Evolutionary conservation across 768 basidiomycete genomes (phyloP).

Genomic region (Infundibulicybe gibba): DNA sequence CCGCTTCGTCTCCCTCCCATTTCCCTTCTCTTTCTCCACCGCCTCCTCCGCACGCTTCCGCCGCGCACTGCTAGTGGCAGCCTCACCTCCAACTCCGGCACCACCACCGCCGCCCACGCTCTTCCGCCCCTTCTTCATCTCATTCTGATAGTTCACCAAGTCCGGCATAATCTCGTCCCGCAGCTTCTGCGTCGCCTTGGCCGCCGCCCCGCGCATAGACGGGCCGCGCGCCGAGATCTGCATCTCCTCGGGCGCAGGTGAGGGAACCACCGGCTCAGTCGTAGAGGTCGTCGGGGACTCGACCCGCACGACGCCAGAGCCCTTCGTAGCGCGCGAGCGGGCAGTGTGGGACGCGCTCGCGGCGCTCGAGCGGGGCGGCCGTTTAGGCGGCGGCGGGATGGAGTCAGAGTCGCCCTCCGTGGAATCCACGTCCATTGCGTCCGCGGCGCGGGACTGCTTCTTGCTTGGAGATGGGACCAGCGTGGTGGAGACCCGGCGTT

Average conservation of each 20-base stretch:
- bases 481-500: too few species aligned
- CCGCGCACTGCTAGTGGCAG: constrained; percentile 14
- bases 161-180: constrained; percentile 76
- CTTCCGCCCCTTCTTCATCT: constrained; percentile 43
- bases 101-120: constrained; percentile 19
- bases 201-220: constrained; percentile 38
- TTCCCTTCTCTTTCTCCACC: constrained; percentile 3
- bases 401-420: too few species aligned
- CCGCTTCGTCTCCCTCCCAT: constrained; percentile 8
- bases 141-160: constrained; percentile 62
- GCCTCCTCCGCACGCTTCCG: constrained; percentile 12
- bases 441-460: too few species aligned
- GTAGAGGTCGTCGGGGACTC: too few species aligned
- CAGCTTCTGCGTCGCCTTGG: constrained; percentile 48
- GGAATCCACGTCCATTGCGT: too few species aligned
- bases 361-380: too few species aligned
- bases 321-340: too few species aligned
- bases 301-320: too few species aligned
- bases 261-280: constrained; percentile 4
- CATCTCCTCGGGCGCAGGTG: constrained; percentile 10
- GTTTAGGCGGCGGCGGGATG: too few species aligned
- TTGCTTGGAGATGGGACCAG: too few species aligned
- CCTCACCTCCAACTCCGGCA: not conserved
- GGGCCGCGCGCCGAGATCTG: constrained; percentile 1
- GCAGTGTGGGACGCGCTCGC: too few species aligned